phyloP scores from a whole-genome alignment of 345 rosid species.

The Brassica nigra region DNA sequence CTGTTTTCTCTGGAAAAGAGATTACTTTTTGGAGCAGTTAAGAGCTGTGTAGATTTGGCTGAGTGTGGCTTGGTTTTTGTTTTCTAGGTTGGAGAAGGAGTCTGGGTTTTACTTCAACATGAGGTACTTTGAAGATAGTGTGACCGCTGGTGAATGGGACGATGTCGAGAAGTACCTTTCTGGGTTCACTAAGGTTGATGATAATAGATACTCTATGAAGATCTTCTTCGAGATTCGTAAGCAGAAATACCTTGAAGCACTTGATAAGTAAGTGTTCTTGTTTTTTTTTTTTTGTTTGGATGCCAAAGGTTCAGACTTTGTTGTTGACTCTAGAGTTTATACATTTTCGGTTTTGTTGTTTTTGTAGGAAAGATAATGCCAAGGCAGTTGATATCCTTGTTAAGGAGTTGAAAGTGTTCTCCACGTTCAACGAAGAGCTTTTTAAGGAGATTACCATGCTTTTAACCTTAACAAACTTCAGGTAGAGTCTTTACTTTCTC shows the following conservation, averaged over 20 bases:
- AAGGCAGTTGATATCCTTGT: constrained; percentile 52
- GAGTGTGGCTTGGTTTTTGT: neutral
- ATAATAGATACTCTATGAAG: constrained; percentile 51
- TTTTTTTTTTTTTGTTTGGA: neutral
- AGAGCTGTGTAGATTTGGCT: neutral
- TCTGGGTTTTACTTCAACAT: constrained; percentile 53
- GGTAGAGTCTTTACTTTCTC: constrained; percentile 30
- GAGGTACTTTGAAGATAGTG: constrained; percentile 51
- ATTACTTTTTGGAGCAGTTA: neutral
- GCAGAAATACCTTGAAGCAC: constrained; percentile 55
- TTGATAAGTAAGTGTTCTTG: constrained; percentile 43
- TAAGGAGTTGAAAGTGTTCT: constrained; percentile 49
- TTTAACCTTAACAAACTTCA: constrained; percentile 47
- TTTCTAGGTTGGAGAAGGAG: constrained; percentile 48
- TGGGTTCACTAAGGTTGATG: constrained; percentile 52
- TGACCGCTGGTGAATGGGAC: constrained; percentile 56
- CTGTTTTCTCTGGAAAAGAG: neutral
- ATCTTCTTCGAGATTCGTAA: constrained; percentile 53
- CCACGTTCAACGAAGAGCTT: constrained; percentile 50
- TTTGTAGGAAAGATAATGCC: constrained; percentile 44
- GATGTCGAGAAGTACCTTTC: constrained; percentile 54
- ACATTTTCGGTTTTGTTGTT: constrained; percentile 1
- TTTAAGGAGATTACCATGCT: constrained; percentile 52
- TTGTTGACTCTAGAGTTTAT: neutral
- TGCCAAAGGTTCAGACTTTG: neutral